Evolutionary conservation across 176 grass and related monocot genomes (phyloP), one percentile per base, ranked within the genome.

Genomic region (Elymus sibiricus): DNA sequence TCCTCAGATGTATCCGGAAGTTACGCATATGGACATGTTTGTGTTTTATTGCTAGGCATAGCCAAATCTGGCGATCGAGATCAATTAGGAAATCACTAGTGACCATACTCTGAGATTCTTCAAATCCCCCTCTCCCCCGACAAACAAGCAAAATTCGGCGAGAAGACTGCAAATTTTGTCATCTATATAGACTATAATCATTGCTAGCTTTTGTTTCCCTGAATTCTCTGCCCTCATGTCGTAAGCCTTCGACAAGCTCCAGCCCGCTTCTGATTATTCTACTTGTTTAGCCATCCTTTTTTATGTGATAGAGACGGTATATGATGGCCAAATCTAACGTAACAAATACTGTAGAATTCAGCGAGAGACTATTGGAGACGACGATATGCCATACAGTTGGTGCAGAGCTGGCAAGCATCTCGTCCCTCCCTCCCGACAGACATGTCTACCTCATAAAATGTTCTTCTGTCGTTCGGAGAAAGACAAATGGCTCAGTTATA

Each of bases 391-490:
- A 35, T 64, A 84, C 76, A 56, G 81, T 67, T 21, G 66, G 5
- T 16, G 67, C 19, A 60, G 46, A 89, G 88, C 78, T 86, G 78
- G 38, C 47, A 69, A 60, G 69, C 82, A 85, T 38, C 85, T 85
- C 27, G 14, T 80, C 26, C 27, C 26, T 85, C 26, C 21, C 2
- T 4, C n/a, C 2, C 46, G 46, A 16, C 46, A 49, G 17, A 43
- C 64, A 77, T 43, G 64, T 70, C 27, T 58, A 38, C 27, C 62
- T 25, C 47, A 25, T 31, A 64, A 64, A 26, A 27, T 74, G n/a
- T 46, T 16, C 12, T 26, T 74, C 5, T 47, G 24, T 47, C 26
- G 44, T 28, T 25, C 9, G 40, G 5, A 74, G 7, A 28, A 74
- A 47, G 24, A 46, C 24, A 44, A 38, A 38, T 22, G 67, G 17